Evolutionary conservation across 306 rosid genomes (phyloP).

Genomic region (Casuarina equisetifolia): DNA sequence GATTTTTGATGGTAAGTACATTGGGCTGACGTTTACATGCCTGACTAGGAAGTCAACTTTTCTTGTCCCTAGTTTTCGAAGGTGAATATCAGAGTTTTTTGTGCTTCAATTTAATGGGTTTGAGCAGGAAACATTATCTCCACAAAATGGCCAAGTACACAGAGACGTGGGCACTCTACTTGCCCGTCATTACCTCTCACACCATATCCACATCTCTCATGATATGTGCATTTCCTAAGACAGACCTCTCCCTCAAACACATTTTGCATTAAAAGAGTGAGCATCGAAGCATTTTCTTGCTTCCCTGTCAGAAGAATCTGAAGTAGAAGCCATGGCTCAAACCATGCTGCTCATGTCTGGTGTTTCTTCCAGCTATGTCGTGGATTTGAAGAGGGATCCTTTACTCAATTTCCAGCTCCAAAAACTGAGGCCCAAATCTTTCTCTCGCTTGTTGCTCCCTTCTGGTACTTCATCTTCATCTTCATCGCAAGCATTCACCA

Average conservation of each 20-base stretch:
- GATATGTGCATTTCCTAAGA: slow-evolving; percentile 20
- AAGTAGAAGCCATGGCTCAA: slow-evolving; percentile 65
- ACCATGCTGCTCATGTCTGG: slow-evolving; percentile 77
- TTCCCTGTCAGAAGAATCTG: neutral
- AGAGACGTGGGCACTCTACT: slow-evolving; percentile 71
- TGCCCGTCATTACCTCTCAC: slow-evolving; percentile 47
- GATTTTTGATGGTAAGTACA: neutral
- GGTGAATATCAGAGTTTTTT: neutral
- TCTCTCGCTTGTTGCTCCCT: slow-evolving; percentile 43
- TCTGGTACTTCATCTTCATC: slow-evolving; percentile 43
- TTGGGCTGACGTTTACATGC: neutral
- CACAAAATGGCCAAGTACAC: slow-evolving; percentile 28
- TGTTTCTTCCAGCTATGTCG: slow-evolving; percentile 53
- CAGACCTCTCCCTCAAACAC: slow-evolving; percentile 3
- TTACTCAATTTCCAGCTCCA: slow-evolving; percentile 54
- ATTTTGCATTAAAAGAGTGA: neutral
- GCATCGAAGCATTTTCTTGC: neutral
- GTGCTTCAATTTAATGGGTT: neutral
- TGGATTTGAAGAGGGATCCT: slow-evolving; percentile 55
- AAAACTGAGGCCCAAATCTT: slow-evolving; percentile 54
- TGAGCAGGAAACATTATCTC: slow-evolving; percentile 40
- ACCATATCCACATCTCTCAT: slow-evolving; percentile 64
- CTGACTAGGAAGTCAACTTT: neutral
- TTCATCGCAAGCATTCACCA: slow-evolving; percentile 37
- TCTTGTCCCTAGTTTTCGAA: neutral